phyloP scores from a whole-genome alignment of 2,329 filamentous ascomycete species.

The Bimuria novae-zelandiae region DNA sequence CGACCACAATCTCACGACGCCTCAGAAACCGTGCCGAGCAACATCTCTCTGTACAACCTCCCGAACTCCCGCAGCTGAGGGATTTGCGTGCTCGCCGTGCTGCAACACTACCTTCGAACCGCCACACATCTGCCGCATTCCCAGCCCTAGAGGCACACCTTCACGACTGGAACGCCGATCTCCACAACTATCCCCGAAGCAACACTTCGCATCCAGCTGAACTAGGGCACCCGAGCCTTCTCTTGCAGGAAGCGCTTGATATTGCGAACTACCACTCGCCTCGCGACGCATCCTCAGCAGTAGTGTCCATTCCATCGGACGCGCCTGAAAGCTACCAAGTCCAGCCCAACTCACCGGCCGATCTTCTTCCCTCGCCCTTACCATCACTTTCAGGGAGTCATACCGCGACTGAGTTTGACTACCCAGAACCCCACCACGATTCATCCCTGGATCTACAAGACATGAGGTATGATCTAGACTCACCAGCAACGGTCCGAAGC shows the following conservation, averaged over 20 bases:
- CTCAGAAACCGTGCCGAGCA: slow-evolving; percentile 39
- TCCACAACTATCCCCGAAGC: slow-evolving; percentile 24
- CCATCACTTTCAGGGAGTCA: slow-evolving; percentile 29
- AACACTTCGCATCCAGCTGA: slow-evolving; percentile 24
- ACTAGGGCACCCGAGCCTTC: slow-evolving; percentile 18
- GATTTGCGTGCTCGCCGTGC: slow-evolving; percentile 38
- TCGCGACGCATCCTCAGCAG: slow-evolving; percentile 17
- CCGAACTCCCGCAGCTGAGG: slow-evolving; percentile 37
- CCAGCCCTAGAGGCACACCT: slow-evolving; percentile 29
- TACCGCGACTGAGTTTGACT: slow-evolving; percentile 21
- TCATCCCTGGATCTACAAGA: slow-evolving; percentile 37
- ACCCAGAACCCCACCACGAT: slow-evolving; percentile 28
- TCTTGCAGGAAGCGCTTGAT: slow-evolving; percentile 26
- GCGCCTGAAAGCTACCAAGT: slow-evolving; percentile 21
- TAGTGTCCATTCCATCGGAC: slow-evolving; percentile 17
- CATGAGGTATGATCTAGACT: slow-evolving; percentile 41
- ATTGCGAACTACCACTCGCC: slow-evolving; percentile 25
- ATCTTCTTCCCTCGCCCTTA: slow-evolving; percentile 27
- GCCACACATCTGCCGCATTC: slow-evolving; percentile 37
- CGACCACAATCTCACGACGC: slow-evolving; percentile 42
- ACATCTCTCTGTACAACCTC: slow-evolving; percentile 33
- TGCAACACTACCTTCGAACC: slow-evolving; percentile 35
- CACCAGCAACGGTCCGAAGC: slow-evolving; percentile 2
- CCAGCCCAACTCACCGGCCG: slow-evolving; percentile 13
- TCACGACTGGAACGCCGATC: slow-evolving; percentile 30